Evolutionary conservation across 768 basidiomycete species (phyloP), one percentile per base, ranked within the genome.

Genomic region (Xerocomus potaroensis): DNA sequence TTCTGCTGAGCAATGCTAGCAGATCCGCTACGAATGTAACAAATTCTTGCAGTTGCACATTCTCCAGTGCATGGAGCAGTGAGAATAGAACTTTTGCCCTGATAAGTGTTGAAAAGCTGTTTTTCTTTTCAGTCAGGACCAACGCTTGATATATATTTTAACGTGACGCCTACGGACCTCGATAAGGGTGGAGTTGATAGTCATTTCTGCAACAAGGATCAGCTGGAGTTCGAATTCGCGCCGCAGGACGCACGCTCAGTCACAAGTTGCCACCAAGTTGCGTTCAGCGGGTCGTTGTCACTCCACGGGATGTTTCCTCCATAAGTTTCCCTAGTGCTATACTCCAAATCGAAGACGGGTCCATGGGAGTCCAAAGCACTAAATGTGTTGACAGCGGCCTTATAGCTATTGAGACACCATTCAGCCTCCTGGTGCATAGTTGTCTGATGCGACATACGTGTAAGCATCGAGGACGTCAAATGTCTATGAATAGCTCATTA

Each of bases 201-300:
- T 70, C 82, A 85, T 83, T 34, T 77, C 83, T 81, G 48, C 43
- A n/a, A 11, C 37, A 9, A 24, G 5, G 45, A 34, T 53, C 31
- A 49, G 36, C 19, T n/a, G 29, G 7, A 30, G 12, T 23, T 40
- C 41, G 3, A 41, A 31, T 27, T 11, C 19, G 23, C 24, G 22
- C 39, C 30, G 8, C n/a, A 27, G 29, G 48, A 67, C 73, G 51
- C 46, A 81, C 84, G 75, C 66, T 87, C 84, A 9, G 87, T 88
- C 33, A 89, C 83, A 37, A 64, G 76, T 55, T 88, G 87, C 87
- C 87, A 89, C 81, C 83, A 89, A 9, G 87, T 88, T 7, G 84
- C 84, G 50, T 89, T 89, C 51, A 90, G 64, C 0, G 87, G 87
- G 58, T 85, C 85, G 44, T 72, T 69, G 3, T 67, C 60, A 22